A percentile compares a stretch with the other conserved stretches of the same genome.
Conservation (phyloP, 148 eudicot species). For the Cornus controversa region DNA sequence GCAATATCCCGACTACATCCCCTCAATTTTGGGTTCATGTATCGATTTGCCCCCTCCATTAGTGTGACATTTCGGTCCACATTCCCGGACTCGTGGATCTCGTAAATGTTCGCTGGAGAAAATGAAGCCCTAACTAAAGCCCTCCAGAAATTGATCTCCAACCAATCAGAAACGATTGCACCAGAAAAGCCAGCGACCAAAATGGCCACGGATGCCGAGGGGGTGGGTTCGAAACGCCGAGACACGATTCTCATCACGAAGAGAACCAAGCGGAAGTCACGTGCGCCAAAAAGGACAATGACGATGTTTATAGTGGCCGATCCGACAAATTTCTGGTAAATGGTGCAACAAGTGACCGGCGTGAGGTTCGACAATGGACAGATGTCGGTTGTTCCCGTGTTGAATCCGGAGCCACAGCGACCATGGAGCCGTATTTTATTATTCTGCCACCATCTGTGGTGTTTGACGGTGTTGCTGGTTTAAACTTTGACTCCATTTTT, state of each 20-base stretch:
- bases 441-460: no score
- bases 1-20: no score
- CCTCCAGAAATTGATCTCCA: slow-evolving; percentile 28
- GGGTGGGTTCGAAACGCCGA: slow-evolving; percentile 14
- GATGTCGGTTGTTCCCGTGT: no score
- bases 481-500: no score
- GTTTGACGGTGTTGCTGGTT: no score
- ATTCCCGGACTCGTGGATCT: slow-evolving; percentile 51
- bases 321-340: slow-evolving; percentile 70
- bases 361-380: no score
- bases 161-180: background rate
- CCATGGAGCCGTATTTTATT: no score
- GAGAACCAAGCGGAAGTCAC: slow-evolving; percentile 58
- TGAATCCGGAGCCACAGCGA: no score
- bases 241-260: slow-evolving; percentile 16
- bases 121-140: slow-evolving; percentile 49
- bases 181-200: slow-evolving; percentile 8
- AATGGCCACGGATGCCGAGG: slow-evolving; percentile 25
- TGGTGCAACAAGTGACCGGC: no score
- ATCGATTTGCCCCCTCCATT: no score
- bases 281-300: slow-evolving; percentile 61
- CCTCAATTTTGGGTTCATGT: no score
- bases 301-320: slow-evolving; percentile 79
- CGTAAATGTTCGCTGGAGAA: slow-evolving; percentile 52
- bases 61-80: slow-evolving; percentile 43